Base-by-base conservation (phyloP, 176 grass and related monocot genomes). In the Aegilops umbellulata region DNA sequence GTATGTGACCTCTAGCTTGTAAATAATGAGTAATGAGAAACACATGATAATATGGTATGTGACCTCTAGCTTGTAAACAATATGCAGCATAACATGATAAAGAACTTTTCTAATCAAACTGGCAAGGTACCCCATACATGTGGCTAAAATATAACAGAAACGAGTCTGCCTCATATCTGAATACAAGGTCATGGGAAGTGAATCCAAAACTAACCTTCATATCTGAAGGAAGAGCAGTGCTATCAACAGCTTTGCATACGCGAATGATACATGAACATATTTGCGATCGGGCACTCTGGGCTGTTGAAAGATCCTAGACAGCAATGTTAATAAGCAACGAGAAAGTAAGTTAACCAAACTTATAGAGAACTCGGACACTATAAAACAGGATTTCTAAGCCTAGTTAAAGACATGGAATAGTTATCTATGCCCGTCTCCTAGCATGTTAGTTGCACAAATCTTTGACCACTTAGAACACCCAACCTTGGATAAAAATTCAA, bases 231-330 rank as follows among this genome's bases (percentile, higher is more conserved):
- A 77, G 47, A 58, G 29, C 51, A 58, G 74, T 11, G 30, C 74
- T 51, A 77, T 77, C 49, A 20, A 77, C 49, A 77, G 74, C 27
- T 77, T 77, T 47, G 32, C 16, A 77, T 77, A 77, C 34, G 74
- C 22, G 74, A 77, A 77, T 58, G 49, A 77, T 22, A 31, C 29
- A 77, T 31, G 16, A 20, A 19, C 47, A 58, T 27, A 77, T 77
- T 58, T 58, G 74, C 24, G 19, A 34, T 57, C 29, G 53, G 27
- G 49, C 74, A 58, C 55, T 30, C 74, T 27, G 74, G 58, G 17
- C 66, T 8, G 19, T 31, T 69, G 66, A 69, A 38, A 17, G 32
- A 11, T 38, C 66, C 66, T 69, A n/a, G 35, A 69, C 30, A 15
- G 7, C 17, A 69, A 69, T 69, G 1, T 5, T 51, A 51, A 51